Evolutionary conservation across 129 eudicot species (phyloP).

Genomic region (Helianthus tuberosus): DNA sequence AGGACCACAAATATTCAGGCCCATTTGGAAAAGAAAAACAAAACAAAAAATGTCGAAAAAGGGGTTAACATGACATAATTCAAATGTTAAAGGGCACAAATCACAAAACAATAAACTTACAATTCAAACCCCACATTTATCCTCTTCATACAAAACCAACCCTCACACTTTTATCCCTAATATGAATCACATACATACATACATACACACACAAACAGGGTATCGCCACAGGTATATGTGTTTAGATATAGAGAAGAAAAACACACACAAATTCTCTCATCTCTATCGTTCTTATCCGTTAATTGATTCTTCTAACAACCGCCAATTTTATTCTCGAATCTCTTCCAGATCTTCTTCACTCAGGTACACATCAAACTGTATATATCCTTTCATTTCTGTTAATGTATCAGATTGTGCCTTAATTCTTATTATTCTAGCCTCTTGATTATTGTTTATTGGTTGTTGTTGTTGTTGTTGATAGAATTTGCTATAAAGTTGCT

Average conservation of each 20-base stretch:
- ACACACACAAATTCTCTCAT: constrained; percentile 32
- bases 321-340: constrained; percentile 26
- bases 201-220: constrained; percentile 21
- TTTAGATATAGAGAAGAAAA: constrained; percentile 13
- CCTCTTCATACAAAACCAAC: neutral
- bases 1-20: neutral
- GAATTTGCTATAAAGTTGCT: constrained; percentile 17
- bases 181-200: constrained; percentile 24
- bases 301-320: constrained; percentile 39
- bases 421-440: constrained; percentile 7
- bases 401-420: constrained; percentile 29
- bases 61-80: neutral
- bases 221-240: constrained; percentile 21
- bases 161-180: constrained; percentile 38
- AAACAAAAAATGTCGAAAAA: neutral
- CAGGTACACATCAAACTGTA: constrained; percentile 31
- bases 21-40: neutral
- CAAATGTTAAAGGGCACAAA: constrained; percentile 14
- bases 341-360: constrained; percentile 36
- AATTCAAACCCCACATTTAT: constrained; percentile 17
- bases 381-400: constrained; percentile 22
- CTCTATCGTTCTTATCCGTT: constrained; percentile 41
- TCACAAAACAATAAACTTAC: constrained; percentile 14
- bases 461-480: neutral
- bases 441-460: constrained; percentile 9